Evolutionary conservation across 805 yeast genomes (phyloP).

Genomic region (Aciculoconidium aculeatum): DNA sequence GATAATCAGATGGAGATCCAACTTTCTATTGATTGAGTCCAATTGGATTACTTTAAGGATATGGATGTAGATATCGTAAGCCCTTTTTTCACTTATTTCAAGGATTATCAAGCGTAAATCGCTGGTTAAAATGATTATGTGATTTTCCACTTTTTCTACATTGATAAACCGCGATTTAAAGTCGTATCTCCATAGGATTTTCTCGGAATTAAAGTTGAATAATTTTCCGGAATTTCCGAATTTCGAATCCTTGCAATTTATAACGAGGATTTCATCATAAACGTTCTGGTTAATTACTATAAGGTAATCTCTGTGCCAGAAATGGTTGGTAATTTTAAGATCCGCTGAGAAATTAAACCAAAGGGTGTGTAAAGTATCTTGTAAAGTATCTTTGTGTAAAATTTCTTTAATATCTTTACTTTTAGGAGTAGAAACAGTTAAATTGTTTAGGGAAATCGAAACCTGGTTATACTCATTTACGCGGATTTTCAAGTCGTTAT

Average conservation of each 20-base stretch:
- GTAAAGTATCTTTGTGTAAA: too few relatives aligned
- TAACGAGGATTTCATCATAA: constrained; percentile 31
- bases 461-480: constrained; percentile 21
- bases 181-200: constrained; percentile 34
- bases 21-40: constrained; percentile 22
- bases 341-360: constrained; percentile 36
- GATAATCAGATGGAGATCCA: constrained; percentile 17
- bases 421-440: constrained; percentile 27
- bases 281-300: constrained; percentile 23
- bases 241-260: constrained; percentile 26
- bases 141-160: constrained; percentile 11
- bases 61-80: constrained; percentile 23
- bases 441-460: constrained; percentile 21
- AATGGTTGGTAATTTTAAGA: constrained; percentile 29
- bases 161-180: constrained; percentile 20
- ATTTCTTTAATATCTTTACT: too few relatives aligned
- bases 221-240: constrained; percentile 26
- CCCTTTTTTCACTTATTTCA: constrained; percentile 14
- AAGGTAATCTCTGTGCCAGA: constrained; percentile 31
- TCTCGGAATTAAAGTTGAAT: constrained; percentile 32
- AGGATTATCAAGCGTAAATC: constrained; percentile 25
- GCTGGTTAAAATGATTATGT: constrained; percentile 23
- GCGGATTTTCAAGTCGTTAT: constrained; percentile 16
- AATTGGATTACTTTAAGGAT: constrained; percentile 29
- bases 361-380: too few relatives aligned